phyloP scores from a whole-genome alignment of 495 filamentous ascomycete species.

The Glarea lozoyensis region DNA sequence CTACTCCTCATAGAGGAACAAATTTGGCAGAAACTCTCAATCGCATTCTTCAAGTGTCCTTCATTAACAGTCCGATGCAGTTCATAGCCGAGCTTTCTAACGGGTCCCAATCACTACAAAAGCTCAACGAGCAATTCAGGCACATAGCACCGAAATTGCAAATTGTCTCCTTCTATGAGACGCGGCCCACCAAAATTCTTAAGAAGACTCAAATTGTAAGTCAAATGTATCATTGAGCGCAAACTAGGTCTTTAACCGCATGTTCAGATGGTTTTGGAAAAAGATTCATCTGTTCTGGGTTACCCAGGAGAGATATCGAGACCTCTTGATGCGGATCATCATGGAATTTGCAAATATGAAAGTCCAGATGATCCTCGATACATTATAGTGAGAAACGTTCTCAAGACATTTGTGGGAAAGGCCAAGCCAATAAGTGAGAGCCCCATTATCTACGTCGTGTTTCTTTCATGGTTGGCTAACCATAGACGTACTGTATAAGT shows the following conservation, averaged over 20 bases:
- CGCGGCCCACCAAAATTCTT: constrained; percentile 21
- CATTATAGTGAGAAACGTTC: constrained; percentile 26
- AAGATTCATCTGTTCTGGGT: constrained; percentile 34
- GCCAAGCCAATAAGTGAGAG: too few relatives aligned
- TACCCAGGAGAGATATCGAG: constrained; percentile 32
- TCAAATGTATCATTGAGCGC: not conserved
- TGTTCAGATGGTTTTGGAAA: constrained; percentile 35
- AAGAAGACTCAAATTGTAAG: not conserved
- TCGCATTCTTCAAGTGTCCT: constrained; percentile 24
- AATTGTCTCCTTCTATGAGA: constrained; percentile 43
- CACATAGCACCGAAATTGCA: constrained; percentile 28
- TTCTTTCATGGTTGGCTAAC: not conserved
- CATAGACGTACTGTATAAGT: not conserved
- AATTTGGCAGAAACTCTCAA: constrained; percentile 33
- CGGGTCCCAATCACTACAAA: constrained; percentile 27
- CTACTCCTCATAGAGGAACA: constrained; percentile 41
- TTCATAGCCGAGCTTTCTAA: constrained; percentile 33
- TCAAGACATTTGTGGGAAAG: not conserved
- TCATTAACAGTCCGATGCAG: constrained; percentile 24
- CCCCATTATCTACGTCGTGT: too few relatives aligned
- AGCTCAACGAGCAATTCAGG: constrained; percentile 40
- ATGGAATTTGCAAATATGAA: constrained; percentile 37
- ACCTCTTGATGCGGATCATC: constrained; percentile 37
- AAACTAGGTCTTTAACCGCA: constrained; percentile 1
- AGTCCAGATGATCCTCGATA: constrained; percentile 32